Conservation (phyloP, 805 yeast species). For the Teunomyces tritomae region DNA sequence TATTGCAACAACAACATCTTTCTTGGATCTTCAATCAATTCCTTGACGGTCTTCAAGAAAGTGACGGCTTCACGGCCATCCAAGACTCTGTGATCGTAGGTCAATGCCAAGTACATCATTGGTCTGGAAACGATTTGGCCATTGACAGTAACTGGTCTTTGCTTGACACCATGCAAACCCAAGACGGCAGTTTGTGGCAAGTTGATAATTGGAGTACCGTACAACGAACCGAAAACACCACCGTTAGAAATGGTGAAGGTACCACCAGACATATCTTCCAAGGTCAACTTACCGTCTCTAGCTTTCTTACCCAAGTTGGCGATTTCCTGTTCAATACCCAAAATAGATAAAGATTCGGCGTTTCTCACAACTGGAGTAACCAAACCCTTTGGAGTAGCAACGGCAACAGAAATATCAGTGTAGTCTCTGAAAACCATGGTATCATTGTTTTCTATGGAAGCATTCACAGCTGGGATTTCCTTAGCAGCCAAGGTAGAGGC, state of each 20-base stretch:
- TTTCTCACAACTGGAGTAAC: constrained; percentile 98
- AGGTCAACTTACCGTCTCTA: constrained; percentile 91
- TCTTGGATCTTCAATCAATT: constrained; percentile 97
- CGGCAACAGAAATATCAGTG: constrained; percentile 94
- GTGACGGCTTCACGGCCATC: constrained; percentile 99
- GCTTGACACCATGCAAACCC: constrained; percentile 96
- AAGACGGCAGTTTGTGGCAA: constrained; percentile 97
- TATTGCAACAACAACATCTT: constrained; percentile 68
- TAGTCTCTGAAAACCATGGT: constrained; percentile 95
- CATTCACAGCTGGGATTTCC: constrained; percentile 93
- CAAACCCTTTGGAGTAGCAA: constrained; percentile 98
- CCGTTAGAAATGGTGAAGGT: constrained; percentile 99
- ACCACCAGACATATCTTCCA: constrained; percentile 99
- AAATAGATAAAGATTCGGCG: constrained; percentile 84
- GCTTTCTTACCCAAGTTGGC: constrained; percentile 82
- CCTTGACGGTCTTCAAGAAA: constrained; percentile 93
- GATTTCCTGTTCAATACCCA: constrained; percentile 89
- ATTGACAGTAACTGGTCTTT: constrained; percentile 94
- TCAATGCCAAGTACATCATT: constrained; percentile 98
- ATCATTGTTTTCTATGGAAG: constrained; percentile 87
- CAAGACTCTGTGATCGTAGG: constrained; percentile 96
- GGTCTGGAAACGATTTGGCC: constrained; percentile 97
- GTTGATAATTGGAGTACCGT: constrained; percentile 98
- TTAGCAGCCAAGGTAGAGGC: constrained; percentile 91
- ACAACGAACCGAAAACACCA: constrained; percentile 96